Conservation (phyloP, 2,329 filamentous ascomycete species). For the Xylaria sp. region DNA sequence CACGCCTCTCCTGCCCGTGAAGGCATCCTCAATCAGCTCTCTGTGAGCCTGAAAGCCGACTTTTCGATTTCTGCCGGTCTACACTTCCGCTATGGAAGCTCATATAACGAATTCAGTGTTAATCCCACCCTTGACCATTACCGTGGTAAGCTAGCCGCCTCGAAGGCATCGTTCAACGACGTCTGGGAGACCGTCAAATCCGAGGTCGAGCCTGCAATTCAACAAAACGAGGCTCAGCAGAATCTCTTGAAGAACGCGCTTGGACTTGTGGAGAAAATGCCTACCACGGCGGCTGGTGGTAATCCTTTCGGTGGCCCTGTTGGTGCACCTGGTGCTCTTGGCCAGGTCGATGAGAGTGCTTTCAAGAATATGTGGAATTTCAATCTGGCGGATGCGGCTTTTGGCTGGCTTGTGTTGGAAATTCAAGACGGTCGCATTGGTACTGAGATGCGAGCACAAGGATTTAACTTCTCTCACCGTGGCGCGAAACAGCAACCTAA, state of each 20-base stretch:
- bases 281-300: conserved; percentile 89
- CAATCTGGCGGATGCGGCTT: conserved; percentile 95
- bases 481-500: conserved; percentile 77
- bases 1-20: conserved; percentile 97
- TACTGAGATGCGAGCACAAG: conserved; percentile 98
- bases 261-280: conserved; percentile 98
- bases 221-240: conserved; percentile 93
- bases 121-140: conserved; percentile 99
- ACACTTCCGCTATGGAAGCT: conserved; percentile 98
- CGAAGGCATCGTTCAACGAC: conserved; percentile 98
- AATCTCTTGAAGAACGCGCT: conserved; percentile 90
- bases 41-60: conserved; percentile 95
- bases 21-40: conserved; percentile 96
- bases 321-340: conserved; percentile 75
- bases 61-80: conserved; percentile 98
- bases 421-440: conserved; percentile 95
- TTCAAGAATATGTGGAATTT: conserved; percentile 99
- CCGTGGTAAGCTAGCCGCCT: conserved; percentile 96
- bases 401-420: conserved; percentile 94
- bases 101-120: conserved; percentile 99
- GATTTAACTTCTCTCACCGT: conserved; percentile 98
- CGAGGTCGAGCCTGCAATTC: conserved; percentile 94
- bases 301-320: conserved; percentile 94
- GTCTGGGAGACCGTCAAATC: conserved; percentile 99
- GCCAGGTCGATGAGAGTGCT: conserved; percentile 95